These are phyloP conservation scores for Trichophyton rubrum DNA, from an alignment of 2,329 filamentous ascomycete species.

Conservation along the genomic window DNA sequence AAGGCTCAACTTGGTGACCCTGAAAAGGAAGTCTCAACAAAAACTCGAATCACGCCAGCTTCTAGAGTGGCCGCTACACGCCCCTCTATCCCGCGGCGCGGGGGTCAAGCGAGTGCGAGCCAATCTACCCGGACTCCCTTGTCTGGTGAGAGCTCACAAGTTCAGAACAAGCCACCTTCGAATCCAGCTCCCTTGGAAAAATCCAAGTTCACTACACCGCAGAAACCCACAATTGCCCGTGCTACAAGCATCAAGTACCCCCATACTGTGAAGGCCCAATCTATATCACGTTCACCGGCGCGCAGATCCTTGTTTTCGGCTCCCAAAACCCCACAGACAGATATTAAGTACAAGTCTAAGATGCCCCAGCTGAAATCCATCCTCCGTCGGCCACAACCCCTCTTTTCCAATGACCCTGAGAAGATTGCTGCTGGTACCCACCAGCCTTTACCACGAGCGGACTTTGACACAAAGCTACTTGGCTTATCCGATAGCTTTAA, in stretches of 20 bases:
- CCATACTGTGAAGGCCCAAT: constrained; percentile 43
- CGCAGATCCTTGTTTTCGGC: constrained; percentile 36
- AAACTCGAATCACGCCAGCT: constrained; percentile 14
- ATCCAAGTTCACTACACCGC: constrained; percentile 60
- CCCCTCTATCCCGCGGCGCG: neutral
- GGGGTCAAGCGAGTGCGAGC: constrained; percentile 56
- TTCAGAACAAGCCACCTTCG: constrained; percentile 16
- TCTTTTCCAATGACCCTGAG: constrained; percentile 46
- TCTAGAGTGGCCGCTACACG: neutral
- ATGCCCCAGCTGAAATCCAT: constrained; percentile 47
- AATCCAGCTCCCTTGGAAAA: constrained; percentile 36
- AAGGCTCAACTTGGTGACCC: constrained; percentile 55
- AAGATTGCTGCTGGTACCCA: constrained; percentile 52
- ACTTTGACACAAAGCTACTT: constrained; percentile 16
- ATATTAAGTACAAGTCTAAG: constrained; percentile 36
- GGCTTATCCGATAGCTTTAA: constrained; percentile 21
- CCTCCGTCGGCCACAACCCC: constrained; percentile 46
- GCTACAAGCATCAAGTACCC: constrained; percentile 44
- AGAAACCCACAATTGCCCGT: constrained; percentile 55
- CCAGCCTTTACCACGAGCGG: constrained; percentile 19
- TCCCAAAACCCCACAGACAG: constrained; percentile 33
- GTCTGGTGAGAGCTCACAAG: constrained; percentile 13
- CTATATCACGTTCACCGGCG: constrained; percentile 40
- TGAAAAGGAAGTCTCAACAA: constrained; percentile 34
- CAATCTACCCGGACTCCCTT: constrained; percentile 46